These are phyloP conservation scores for Sinapis alba DNA, from an alignment of 441 rosid genomes.

Conservation along the genomic window DNA sequence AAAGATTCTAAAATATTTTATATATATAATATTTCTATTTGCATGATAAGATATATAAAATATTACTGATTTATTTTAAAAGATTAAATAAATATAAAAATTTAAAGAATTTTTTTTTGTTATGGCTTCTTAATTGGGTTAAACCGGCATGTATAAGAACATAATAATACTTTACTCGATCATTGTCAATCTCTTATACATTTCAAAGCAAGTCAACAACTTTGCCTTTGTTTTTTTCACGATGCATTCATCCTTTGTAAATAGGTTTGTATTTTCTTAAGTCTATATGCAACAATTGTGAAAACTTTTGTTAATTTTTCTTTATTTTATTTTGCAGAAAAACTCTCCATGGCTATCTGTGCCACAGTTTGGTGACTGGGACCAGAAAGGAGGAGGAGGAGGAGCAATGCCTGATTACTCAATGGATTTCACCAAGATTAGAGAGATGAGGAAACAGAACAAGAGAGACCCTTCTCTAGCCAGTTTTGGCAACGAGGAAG, in stretches of 20 bases:
- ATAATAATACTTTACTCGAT: too few relatives aligned
- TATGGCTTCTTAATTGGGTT: too few relatives aligned
- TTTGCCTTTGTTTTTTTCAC: background rate
- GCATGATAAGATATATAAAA: too few relatives aligned
- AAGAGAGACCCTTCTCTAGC: constrained; percentile 89
- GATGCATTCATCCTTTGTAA: constrained; percentile 35
- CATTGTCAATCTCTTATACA: too few relatives aligned
- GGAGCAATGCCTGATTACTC: constrained; percentile 78
- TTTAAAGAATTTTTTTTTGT: too few relatives aligned
- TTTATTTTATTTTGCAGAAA: constrained; percentile 45
- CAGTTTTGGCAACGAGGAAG: constrained; percentile 91
- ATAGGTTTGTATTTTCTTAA: background rate
- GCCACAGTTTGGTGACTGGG: constrained; percentile 98
- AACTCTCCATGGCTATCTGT: constrained; percentile 86
- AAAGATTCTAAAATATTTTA: too few relatives aligned
- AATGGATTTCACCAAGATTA: constrained; percentile 82
- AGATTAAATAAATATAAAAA: too few relatives aligned
- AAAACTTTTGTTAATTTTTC: background rate
- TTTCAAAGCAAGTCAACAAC: constrained; percentile 26
- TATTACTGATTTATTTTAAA: too few relatives aligned
- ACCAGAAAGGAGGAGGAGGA: constrained; percentile 70
- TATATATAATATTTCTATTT: too few relatives aligned
- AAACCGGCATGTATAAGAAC: too few relatives aligned
- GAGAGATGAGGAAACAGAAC: constrained; percentile 96
- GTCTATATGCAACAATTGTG: background rate